phyloP scores from a whole-genome alignment of 116 monocot genomes.

The Dioscorea cayenensis region DNA sequence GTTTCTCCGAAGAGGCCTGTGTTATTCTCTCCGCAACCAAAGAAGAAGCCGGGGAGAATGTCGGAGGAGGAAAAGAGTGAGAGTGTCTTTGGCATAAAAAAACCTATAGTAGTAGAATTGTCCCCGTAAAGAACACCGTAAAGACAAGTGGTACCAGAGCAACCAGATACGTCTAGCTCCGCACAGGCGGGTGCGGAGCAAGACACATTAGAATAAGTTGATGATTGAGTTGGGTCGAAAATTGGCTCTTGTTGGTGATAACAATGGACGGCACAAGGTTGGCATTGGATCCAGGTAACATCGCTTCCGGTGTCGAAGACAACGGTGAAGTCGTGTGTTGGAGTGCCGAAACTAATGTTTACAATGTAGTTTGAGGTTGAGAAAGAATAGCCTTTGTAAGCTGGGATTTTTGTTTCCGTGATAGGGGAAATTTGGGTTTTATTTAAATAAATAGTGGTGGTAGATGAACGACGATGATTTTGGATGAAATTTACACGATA shows the following conservation, averaged over 20 bases:
- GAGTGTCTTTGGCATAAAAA: conserved; percentile 45
- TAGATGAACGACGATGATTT: not conserved
- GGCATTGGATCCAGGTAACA: conserved; percentile 82
- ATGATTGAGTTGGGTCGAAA: conserved; percentile 59
- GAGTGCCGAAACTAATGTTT: conserved; percentile 63
- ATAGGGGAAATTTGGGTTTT: not conserved
- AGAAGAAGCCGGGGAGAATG: conserved; percentile 21
- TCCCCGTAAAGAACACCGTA: conserved; percentile 74
- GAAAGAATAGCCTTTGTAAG: conserved; percentile 24
- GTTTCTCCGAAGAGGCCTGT: conserved; percentile 44
- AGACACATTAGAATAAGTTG: conserved; percentile 61
- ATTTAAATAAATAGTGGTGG: not conserved
- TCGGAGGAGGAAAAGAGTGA: conserved; percentile 29
- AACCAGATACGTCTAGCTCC: conserved; percentile 10
- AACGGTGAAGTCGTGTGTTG: conserved; percentile 27
- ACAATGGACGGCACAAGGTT: conserved; percentile 52
- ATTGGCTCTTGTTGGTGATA: conserved; percentile 58
- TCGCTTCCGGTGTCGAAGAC: conserved; percentile 92
- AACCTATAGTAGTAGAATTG: conserved; percentile 50
- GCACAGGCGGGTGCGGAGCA: conserved; percentile 47
- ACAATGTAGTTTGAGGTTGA: conserved; percentile 63
- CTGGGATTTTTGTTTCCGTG: not conserved
- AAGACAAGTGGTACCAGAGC: conserved; percentile 42
- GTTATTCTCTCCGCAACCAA: conserved; percentile 60
- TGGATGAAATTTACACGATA: conserved; percentile 35